Evolutionary conservation across 2,329 filamentous ascomycete species (phyloP).

Genomic region (Diaporthe citrichinensis): DNA sequence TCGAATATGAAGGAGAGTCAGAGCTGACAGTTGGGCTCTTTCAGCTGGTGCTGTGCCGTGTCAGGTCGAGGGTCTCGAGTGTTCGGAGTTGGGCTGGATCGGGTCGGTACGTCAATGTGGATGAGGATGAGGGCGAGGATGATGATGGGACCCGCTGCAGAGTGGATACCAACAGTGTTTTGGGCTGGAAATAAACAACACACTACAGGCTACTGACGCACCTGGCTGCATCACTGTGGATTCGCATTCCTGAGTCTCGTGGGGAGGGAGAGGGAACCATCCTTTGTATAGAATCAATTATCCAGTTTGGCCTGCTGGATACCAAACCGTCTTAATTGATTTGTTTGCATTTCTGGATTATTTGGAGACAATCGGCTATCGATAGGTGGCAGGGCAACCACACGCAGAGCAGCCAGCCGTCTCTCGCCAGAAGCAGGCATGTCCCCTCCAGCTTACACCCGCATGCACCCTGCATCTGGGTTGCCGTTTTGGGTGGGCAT

Average conservation of each 20-base stretch:
- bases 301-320: not conserved
- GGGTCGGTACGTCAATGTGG: slow-evolving; percentile 29
- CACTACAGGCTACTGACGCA: slow-evolving; percentile 16
- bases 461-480: not conserved
- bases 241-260: slow-evolving; percentile 10
- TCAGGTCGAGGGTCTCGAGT: slow-evolving; percentile 1
- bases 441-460: slow-evolving; percentile 12
- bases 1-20: slow-evolving; percentile 11
- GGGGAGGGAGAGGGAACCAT: not conserved
- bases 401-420: not conserved
- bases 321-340: not conserved
- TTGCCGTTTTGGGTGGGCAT: not conserved
- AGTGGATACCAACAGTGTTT: slow-evolving; percentile 27
- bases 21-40: slow-evolving; percentile 11
- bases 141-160: slow-evolving; percentile 31
- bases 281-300: not conserved
- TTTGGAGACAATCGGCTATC: not conserved
- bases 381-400: slow-evolving; percentile 34
- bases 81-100: slow-evolving; percentile 21
- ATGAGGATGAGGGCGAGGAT: slow-evolving; percentile 17
- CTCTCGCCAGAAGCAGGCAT: not conserved
- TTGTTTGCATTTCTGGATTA: slow-evolving; percentile 7
- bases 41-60: slow-evolving; percentile 28
- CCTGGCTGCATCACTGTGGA: slow-evolving; percentile 29
- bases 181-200: slow-evolving; percentile 31